phyloP scores from a whole-genome alignment of 2,329 filamentous ascomycete species.

The Ceratocystis destructans region DNA sequence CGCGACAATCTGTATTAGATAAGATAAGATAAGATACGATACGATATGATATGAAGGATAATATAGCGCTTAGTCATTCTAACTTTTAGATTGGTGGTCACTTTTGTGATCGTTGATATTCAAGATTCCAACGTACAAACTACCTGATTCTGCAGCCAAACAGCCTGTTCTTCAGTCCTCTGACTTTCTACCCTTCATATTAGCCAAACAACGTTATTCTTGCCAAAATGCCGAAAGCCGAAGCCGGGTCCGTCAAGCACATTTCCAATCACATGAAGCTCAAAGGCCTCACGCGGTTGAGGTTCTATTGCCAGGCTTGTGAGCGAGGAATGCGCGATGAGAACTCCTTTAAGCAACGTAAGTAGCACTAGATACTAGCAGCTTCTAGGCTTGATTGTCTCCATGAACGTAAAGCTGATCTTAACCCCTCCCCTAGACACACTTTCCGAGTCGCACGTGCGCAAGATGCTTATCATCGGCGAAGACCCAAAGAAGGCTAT shows the following conservation, averaged over 20 bases:
- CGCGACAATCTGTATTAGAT: background rate
- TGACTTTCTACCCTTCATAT: background rate
- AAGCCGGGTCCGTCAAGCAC: conserved; percentile 82
- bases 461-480: conserved; percentile 78
- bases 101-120: background rate
- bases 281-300: conserved; percentile 61
- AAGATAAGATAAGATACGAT: conserved; percentile 9
- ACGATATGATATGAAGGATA: background rate
- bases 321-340: conserved; percentile 29
- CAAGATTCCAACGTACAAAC: background rate
- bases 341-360: conserved; percentile 21
- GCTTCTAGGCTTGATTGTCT: background rate
- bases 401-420: background rate
- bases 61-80: conserved; percentile 12
- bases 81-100: too few relatives aligned
- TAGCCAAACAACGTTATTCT: background rate
- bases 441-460: conserved; percentile 70
- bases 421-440: conserved; percentile 57
- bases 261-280: conserved; percentile 83
- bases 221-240: conserved; percentile 72
- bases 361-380: background rate
- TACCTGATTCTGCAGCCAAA: background rate
- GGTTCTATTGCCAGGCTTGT: conserved; percentile 86
- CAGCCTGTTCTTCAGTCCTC: background rate
- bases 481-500: conserved; percentile 78